These are phyloP conservation scores for Caryopteris hybrid DNA, from an alignment of 305 asterid species.

Conservation along the genomic window DNA sequence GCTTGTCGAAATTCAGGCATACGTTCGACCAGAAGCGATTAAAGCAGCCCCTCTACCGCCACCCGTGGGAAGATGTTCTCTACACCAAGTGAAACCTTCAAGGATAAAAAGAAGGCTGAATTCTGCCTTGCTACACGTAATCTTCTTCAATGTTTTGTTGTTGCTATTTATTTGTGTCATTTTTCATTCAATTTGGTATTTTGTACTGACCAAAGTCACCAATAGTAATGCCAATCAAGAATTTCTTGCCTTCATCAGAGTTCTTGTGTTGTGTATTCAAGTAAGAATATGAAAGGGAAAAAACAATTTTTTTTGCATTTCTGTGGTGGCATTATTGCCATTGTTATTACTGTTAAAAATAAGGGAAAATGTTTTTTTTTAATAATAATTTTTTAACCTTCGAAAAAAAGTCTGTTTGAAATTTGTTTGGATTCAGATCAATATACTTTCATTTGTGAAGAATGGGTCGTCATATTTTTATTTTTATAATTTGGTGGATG, in stretches of 20 bases:
- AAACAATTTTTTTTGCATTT: too few relatives aligned
- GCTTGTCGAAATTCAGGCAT: constrained; percentile 53
- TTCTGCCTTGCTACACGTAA: constrained; percentile 1
- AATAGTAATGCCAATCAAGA: constrained; percentile 5
- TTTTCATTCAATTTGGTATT: constrained; percentile 19
- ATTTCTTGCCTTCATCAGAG: constrained; percentile 13
- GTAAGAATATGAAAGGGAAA: background rate
- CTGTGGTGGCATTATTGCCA: too few relatives aligned
- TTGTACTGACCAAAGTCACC: constrained; percentile 13
- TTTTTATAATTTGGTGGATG: too few relatives aligned
- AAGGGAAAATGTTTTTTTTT: too few relatives aligned
- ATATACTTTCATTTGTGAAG: too few relatives aligned
- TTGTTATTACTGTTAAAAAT: constrained; percentile 5
- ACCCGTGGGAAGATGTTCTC: constrained; percentile 99
- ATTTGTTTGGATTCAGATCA: too few relatives aligned
- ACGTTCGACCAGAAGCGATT: constrained; percentile 96
- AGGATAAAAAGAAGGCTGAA: background rate
- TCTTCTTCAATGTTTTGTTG: constrained; percentile 15
- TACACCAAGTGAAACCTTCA: constrained; percentile 78
- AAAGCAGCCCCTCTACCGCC: constrained; percentile 98
- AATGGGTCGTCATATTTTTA: too few relatives aligned
- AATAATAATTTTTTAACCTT: too few relatives aligned
- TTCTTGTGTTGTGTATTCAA: background rate
- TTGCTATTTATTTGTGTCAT: constrained; percentile 18
- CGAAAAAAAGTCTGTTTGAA: too few relatives aligned